Evolutionary conservation across 805 yeast genomes (phyloP), one percentile per base, ranked within the genome.

Genomic region (Kregervanrija delftensis): DNA sequence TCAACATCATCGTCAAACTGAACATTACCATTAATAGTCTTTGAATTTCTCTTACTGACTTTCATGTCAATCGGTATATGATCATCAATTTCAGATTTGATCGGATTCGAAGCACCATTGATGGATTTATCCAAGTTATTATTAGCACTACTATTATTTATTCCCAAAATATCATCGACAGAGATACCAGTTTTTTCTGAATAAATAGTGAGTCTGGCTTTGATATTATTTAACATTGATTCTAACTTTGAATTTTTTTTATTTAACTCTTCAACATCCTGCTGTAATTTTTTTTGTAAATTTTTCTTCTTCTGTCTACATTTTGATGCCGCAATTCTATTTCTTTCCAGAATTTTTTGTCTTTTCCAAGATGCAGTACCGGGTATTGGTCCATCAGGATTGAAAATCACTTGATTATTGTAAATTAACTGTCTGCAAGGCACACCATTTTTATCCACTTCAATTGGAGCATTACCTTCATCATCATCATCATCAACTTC

Each of bases 271-370:
- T 70, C 74, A 33, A 80, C 74, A 54, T 79, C 83, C 47, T 72
- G 76, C 56, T 81, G 83, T 49, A 85, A 61, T 58, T 81, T 80
- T 46, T 75, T 70, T 54, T 83, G 91, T 1, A 86, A 81, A 43
- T 79, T 76, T 54, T 93, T 93, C 71, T 93, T 93, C 46, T 97
- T 77, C 64, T 86, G 95, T 48, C 99, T 77, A 69, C 98, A 93
- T 60, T 89, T 90, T 17, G 93, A 80, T 0, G 99, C 99, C 0
- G 99, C 99, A 9, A 93, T 79, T 46, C 99, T 74, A 63, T 93
- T 93, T 50, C 98, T 73, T 60, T 93, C 99, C 51, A 93, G 56
- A 79, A 91, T 58, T 71, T 82, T 60, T 73, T 79, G 50, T 90
- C 66, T 83, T 76, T 65, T 86, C 96, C 69, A 86, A 63, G 66